A percentile compares a stretch with the other conserved stretches of the same genome.
phyloP scores from a whole-genome alignment of 2,329 filamentous ascomycete genomes.

The Penicillium hesseltinei region DNA sequence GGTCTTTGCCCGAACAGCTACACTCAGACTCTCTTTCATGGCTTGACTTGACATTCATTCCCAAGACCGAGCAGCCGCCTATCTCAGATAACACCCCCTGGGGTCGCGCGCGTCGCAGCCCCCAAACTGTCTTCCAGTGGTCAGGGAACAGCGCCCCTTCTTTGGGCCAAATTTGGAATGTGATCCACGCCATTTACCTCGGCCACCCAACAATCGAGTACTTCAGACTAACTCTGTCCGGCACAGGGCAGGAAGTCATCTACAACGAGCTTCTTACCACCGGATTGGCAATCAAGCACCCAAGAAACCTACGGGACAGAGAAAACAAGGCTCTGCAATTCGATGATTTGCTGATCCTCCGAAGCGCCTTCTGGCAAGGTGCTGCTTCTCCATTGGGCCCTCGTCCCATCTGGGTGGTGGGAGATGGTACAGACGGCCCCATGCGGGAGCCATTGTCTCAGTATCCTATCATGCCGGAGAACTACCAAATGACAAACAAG shows the following conservation, averaged over 20 bases:
- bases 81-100: slow-evolving; percentile 34
- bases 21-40: slow-evolving; percentile 41
- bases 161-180: slow-evolving; percentile 49
- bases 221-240: slow-evolving; percentile 44
- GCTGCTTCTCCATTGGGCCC: slow-evolving; percentile 66
- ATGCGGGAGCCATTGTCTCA: slow-evolving; percentile 25
- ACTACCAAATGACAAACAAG: slow-evolving; percentile 48
- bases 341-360: slow-evolving; percentile 48
- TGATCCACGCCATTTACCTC: slow-evolving; percentile 47
- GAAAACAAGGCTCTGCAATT: slow-evolving; percentile 17
- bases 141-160: slow-evolving; percentile 35
- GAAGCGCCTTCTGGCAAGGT: slow-evolving; percentile 67
- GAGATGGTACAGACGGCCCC: slow-evolving; percentile 36
- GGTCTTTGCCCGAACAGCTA: slow-evolving; percentile 37
- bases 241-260: slow-evolving; percentile 35
- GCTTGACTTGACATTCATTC: slow-evolving; percentile 33
- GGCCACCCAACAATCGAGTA: slow-evolving; percentile 46
- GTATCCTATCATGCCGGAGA: slow-evolving; percentile 33
- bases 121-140: slow-evolving; percentile 46
- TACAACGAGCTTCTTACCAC: slow-evolving; percentile 41
- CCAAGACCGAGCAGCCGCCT: slow-evolving; percentile 18
- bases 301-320: slow-evolving; percentile 20
- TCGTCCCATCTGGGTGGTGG: slow-evolving; percentile 61
- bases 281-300: slow-evolving; percentile 29
- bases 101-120: slow-evolving; percentile 48